phyloP scores from a whole-genome alignment of 2,329 filamentous ascomycete species.

The Aspergillus flavus region DNA sequence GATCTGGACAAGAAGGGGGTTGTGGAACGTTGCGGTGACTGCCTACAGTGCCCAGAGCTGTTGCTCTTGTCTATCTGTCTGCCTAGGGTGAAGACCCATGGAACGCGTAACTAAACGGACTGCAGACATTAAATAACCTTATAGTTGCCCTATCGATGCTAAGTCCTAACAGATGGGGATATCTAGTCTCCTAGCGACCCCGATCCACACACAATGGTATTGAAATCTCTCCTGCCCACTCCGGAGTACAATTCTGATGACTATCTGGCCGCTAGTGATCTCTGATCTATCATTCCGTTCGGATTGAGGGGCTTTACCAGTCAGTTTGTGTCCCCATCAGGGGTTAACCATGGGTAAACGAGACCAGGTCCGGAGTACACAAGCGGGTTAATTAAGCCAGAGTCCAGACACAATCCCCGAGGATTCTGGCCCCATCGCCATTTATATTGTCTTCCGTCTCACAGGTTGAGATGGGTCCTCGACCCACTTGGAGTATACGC shows the following conservation, averaged over 20 bases:
- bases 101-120: neutral
- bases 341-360: neutral
- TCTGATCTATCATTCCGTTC: neutral
- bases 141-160: neutral
- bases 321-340: neutral
- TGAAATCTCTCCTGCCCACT: neutral
- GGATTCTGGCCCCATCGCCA: constrained; percentile 1
- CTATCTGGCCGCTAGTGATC: neutral
- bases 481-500: constrained; percentile 5
- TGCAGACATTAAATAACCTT: constrained; percentile 1
- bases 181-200: neutral
- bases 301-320: neutral
- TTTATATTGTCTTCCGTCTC: constrained; percentile 1
- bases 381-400: neutral
- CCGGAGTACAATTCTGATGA: neutral
- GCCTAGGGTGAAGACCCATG: neutral
- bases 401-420: constrained; percentile 1
- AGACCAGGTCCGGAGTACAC: neutral
- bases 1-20: neutral
- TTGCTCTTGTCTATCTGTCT: neutral
- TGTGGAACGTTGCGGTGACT: neutral
- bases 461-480: neutral
- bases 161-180: neutral
- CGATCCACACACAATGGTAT: neutral
- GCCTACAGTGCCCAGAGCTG: neutral